Conservation (phyloP, 768 basidiomycete genomes). For the Mycena belliarum region DNA sequence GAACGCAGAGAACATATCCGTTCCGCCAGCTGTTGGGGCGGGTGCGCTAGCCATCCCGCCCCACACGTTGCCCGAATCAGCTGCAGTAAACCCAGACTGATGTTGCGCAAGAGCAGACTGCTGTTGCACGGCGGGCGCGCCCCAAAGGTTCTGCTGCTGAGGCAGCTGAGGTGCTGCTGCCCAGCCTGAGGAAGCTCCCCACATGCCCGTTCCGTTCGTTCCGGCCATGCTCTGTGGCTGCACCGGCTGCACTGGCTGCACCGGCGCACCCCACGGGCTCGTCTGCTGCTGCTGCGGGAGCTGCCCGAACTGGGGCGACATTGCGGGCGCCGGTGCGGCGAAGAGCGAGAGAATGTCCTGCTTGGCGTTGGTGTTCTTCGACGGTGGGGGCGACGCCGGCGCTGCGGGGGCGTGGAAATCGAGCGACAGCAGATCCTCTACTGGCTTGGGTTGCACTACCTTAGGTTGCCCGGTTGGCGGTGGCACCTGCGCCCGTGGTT, state of each 20-base stretch:
- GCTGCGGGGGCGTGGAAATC: constrained; percentile 75
- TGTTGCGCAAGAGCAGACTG: too few relatives aligned
- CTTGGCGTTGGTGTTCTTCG: constrained; percentile 79
- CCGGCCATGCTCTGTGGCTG: constrained; percentile 57
- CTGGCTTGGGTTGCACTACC: constrained; percentile 33
- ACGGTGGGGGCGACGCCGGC: constrained; percentile 28
- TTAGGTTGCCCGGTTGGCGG: constrained; percentile 32
- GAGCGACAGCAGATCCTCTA: constrained; percentile 77
- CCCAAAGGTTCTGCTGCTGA: constrained; percentile 44
- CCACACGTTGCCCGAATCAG: constrained; percentile 63
- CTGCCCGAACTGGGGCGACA: constrained; percentile 37
- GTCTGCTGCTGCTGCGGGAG: constrained; percentile 21
- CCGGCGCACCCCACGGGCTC: constrained; percentile 32
- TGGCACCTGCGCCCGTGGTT: constrained; percentile 23
- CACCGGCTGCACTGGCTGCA: constrained; percentile 27
- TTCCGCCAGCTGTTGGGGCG: constrained; percentile 16
- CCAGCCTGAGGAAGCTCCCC: constrained; percentile 57
- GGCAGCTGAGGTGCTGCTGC: constrained; percentile 21
- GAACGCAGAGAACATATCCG: constrained; percentile 38
- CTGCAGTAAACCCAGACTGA: constrained; percentile 35
- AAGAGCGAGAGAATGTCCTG: constrained; percentile 87
- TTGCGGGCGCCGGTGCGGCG: constrained; percentile 43
- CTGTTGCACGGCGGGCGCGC: constrained; percentile 25
- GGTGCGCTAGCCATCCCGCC: constrained; percentile 32
- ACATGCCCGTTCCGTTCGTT: constrained; percentile 52